These are phyloP conservation scores for Fusarium sp. DNA, from an alignment of 2,329 filamentous ascomycete species.

Conservation along the genomic window DNA sequence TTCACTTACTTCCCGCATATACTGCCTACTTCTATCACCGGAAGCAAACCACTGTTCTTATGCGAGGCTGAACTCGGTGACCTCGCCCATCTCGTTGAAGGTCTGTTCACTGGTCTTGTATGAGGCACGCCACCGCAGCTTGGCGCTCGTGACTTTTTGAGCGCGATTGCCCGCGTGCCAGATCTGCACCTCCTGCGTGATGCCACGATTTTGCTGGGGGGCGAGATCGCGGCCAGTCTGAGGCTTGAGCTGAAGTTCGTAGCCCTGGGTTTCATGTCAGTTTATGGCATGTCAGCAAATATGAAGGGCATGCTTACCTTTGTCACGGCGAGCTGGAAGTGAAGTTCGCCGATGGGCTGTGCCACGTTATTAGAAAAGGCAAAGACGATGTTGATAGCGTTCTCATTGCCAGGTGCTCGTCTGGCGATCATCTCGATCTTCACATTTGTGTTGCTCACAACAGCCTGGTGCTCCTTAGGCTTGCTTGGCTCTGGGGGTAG, in stretches of 20 bases:
- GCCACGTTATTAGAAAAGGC: conserved; percentile 85
- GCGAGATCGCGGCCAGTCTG: conserved; percentile 82
- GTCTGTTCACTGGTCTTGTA: conserved; percentile 75
- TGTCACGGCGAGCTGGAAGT: conserved; percentile 92
- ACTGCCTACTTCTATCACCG: not conserved
- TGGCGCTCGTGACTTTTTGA: conserved; percentile 79
- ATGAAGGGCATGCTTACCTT: conserved; percentile 68
- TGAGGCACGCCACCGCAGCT: conserved; percentile 87
- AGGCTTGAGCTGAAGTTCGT: conserved; percentile 81
- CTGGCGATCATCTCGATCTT: conserved; percentile 78
- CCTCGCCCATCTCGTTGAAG: conserved; percentile 85
- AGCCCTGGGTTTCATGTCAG: conserved; percentile 65
- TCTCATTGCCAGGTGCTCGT: conserved; percentile 61
- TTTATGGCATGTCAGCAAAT: not conserved
- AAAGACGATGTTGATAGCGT: conserved; percentile 75
- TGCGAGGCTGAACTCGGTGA: conserved; percentile 79
- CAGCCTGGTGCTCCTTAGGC: conserved; percentile 69
- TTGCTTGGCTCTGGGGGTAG: conserved; percentile 70
- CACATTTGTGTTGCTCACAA: conserved; percentile 75
- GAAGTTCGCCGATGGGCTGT: conserved; percentile 78
- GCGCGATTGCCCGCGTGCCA: conserved; percentile 74
- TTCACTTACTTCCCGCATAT: not conserved
- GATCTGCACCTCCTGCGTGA: conserved; percentile 83
- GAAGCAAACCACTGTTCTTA: conserved; percentile 47
- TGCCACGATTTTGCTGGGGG: conserved; percentile 76